Conservation (phyloP, 73 alveolate genomes). For the Stentor coeruleus region DNA sequence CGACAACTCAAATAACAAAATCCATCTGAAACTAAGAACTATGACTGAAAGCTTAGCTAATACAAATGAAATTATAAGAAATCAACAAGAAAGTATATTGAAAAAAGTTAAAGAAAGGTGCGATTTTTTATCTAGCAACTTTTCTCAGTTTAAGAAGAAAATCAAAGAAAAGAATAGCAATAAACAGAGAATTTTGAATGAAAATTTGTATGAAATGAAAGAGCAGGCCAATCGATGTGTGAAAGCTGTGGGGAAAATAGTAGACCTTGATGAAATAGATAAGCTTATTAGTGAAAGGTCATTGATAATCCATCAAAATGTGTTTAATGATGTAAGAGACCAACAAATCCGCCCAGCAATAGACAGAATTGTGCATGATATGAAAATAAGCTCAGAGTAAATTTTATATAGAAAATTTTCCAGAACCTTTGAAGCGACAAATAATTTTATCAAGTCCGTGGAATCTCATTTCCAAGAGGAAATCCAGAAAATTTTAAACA, state of each 20-base stretch:
- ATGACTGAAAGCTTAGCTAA: neutral
- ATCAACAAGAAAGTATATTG: neutral
- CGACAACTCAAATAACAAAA: too few species aligned
- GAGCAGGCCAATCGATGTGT: neutral
- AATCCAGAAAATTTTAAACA: too few species aligned
- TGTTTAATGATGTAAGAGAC: neutral
- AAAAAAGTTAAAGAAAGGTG: neutral
- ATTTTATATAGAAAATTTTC: neutral
- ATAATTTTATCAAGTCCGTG: too few species aligned
- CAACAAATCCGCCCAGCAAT: neutral
- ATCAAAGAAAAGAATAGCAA: neutral
- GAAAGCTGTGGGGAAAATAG: neutral
- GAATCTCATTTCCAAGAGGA: too few species aligned
- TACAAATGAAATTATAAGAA: neutral
- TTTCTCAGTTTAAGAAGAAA: neutral
- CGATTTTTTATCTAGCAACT: neutral
- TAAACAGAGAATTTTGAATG: neutral
- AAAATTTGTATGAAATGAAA: neutral
- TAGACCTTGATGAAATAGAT: neutral
- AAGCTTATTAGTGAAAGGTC: neutral
- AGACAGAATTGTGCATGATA: neutral
- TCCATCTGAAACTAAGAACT: neutral
- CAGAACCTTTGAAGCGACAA: neutral
- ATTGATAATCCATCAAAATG: neutral
- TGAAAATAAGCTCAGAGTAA: neutral